A percentile compares a stretch with the other conserved stretches of the same genome.
Evolutionary conservation across 768 basidiomycete genomes (phyloP).

Genomic region (Lactifluus volemus): DNA sequence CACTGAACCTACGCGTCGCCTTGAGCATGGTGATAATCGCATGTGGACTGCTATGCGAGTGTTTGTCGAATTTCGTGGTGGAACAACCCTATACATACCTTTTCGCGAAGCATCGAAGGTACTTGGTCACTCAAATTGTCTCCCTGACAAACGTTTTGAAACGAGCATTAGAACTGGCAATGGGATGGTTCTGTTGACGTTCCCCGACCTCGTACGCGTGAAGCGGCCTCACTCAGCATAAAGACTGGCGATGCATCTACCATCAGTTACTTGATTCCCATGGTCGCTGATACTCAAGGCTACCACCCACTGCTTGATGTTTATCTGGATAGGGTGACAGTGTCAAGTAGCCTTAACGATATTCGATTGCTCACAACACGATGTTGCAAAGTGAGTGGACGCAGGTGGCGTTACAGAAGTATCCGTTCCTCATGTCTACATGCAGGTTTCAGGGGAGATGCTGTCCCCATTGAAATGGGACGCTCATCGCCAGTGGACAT

Average conservation of each 20-base stretch:
- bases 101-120: slow-evolving; percentile 90
- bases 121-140: neutral
- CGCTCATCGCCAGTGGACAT: slow-evolving; percentile 66
- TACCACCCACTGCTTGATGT: slow-evolving; percentile 76
- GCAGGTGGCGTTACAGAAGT: neutral
- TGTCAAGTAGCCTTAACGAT: slow-evolving; percentile 85
- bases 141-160: neutral
- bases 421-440: neutral
- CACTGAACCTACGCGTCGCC: slow-evolving; percentile 40
- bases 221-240: slow-evolving; percentile 65
- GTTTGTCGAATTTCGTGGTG: slow-evolving; percentile 71
- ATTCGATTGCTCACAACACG: slow-evolving; percentile 69
- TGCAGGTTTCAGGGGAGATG: slow-evolving; percentile 59
- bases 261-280: slow-evolving; percentile 75
- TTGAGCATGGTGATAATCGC: slow-evolving; percentile 75
- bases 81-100: slow-evolving; percentile 74
- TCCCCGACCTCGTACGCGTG: slow-evolving; percentile 47
- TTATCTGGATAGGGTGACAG: slow-evolving; percentile 67
- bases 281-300: slow-evolving; percentile 64
- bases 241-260: slow-evolving; percentile 75
- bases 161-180: slow-evolving; percentile 67
- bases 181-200: slow-evolving; percentile 61
- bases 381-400: slow-evolving; percentile 57
- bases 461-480: slow-evolving; percentile 83
- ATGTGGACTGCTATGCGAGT: slow-evolving; percentile 75